These are phyloP conservation scores for Monotropa hypopitys DNA, from an alignment of 179 eudicot species.

Conservation along the genomic window DNA sequence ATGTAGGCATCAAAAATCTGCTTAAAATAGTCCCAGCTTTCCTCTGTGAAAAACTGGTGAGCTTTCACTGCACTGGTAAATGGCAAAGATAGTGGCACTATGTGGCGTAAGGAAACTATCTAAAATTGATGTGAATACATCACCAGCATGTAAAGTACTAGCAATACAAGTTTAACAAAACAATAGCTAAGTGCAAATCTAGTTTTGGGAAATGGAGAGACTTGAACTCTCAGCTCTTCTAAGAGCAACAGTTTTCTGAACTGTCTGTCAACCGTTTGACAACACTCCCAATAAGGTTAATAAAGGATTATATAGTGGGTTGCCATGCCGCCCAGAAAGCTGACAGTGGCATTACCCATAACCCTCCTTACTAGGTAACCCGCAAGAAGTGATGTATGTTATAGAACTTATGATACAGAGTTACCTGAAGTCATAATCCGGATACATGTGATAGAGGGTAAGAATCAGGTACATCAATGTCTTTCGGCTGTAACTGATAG, in stretches of 20 bases:
- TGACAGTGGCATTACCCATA: constrained; percentile 99
- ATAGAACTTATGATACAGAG: constrained; percentile 18
- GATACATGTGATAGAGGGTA: constrained; percentile 80
- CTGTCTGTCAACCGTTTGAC: constrained; percentile 99
- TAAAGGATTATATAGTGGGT: constrained; percentile 77
- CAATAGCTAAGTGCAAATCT: constrained; percentile 12
- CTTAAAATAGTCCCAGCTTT: constrained; percentile 80
- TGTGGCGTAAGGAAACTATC: constrained; percentile 23
- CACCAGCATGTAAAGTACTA: constrained; percentile 5
- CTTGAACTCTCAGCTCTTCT: constrained; percentile 99
- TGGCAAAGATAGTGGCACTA: constrained; percentile 32
- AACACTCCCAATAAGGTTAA: constrained; percentile 72
- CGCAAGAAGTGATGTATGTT: neutral
- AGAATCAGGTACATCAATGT: constrained; percentile 80
- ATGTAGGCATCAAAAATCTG: constrained; percentile 82
- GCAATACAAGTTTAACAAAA: neutral
- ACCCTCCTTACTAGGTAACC: constrained; percentile 36
- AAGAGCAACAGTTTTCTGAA: constrained; percentile 85
- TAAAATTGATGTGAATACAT: constrained; percentile 10
- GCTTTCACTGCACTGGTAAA: constrained; percentile 87
- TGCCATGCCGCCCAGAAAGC: constrained; percentile 95
- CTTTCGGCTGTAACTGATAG: constrained; percentile 61
- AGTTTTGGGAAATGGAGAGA: constrained; percentile 99
- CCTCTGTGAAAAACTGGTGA: constrained; percentile 84
- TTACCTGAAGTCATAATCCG: constrained; percentile 98